Evolutionary conservation across 1,139 yeast species (phyloP).

Genomic region (Candida sojae): DNA sequence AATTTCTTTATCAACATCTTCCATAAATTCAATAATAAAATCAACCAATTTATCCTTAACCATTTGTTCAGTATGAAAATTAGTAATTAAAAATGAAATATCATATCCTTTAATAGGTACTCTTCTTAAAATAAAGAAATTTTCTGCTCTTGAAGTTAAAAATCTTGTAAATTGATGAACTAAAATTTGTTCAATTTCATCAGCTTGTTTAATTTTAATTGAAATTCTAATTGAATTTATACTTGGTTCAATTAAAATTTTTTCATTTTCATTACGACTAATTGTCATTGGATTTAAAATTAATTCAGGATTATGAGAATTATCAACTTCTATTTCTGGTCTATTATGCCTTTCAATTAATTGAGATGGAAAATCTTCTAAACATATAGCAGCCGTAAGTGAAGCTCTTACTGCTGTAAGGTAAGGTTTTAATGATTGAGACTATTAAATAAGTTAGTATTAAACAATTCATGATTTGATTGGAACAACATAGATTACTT

Average conservation of each 20-base stretch:
- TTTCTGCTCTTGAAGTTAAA: constrained; percentile 93
- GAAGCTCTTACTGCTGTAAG: constrained; percentile 92
- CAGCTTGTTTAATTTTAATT: constrained; percentile 93
- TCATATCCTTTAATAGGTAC: constrained; percentile 91
- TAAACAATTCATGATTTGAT: background rate
- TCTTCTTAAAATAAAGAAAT: constrained; percentile 87
- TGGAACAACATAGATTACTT: too few relatives aligned
- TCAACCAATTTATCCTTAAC: constrained; percentile 93
- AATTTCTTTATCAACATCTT: constrained; percentile 97
- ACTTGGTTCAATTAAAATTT: constrained; percentile 89
- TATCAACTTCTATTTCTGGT: constrained; percentile 89
- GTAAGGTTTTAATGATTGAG: constrained; percentile 95
- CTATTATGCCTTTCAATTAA: constrained; percentile 95
- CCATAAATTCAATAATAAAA: constrained; percentile 97
- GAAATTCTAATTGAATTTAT: constrained; percentile 88
- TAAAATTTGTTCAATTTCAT: constrained; percentile 91
- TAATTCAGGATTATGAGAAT: constrained; percentile 69
- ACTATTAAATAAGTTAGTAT: constrained; percentile 31
- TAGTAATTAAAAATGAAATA: constrained; percentile 89
- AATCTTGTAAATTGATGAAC: constrained; percentile 94
- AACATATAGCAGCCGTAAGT: constrained; percentile 90
- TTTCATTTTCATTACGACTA: constrained; percentile 92
- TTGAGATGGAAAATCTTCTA: constrained; percentile 94
- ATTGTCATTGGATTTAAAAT: constrained; percentile 86
- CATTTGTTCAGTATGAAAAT: constrained; percentile 95